Evolutionary conservation across 2,329 filamentous ascomycete species (phyloP), one percentile per base, ranked within the genome.

Genomic region (Colletotrichum truncatum): DNA sequence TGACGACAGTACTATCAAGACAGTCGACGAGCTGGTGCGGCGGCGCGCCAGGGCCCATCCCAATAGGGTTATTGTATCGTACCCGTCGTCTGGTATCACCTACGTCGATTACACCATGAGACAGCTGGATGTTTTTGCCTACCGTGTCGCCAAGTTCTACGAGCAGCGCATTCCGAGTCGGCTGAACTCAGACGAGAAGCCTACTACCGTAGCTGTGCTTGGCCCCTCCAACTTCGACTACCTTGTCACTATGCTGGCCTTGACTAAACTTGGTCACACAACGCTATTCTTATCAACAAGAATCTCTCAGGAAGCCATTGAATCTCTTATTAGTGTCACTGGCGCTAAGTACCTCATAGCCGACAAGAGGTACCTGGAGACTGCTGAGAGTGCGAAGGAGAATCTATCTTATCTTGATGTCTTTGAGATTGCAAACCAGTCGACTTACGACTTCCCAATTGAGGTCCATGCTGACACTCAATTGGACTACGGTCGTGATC

Each of bases 221-320:
- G 85, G 83, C 1, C 78, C 80, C 1, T 87, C 85, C 1, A 83
- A 84, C 66, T 76, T 89, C 9, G 83, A 86, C 57, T 86, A 86
- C 64, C 77, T 87, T 36, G 75, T 88, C 34, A 83, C 84, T 4
- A 76, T 85, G 41, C 78, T 88, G 45, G 86, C 84, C 0, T 70
- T 89, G 49, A 82, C 80, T 26, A 82, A 85, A 65, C 75, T 89
- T 11, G 87, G 87, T 8, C 85, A 86, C 74, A 82, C 85, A 0
- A 78, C 80, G 4, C 65, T 79, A 9, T 74, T 78, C 43, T 64
- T 80, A 14, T 79, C 77, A 3, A 78, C 76, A 3, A 70, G 76
- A 18, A 74, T 79, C 28, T 72, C 76, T 1, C 69, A 73, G 1
- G 71, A 69, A 6, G 77, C 77, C 1, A 68, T 78, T 34, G 73